Conservation (phyloP, 2,329 filamentous ascomycete species). For the Alternaria panax region DNA sequence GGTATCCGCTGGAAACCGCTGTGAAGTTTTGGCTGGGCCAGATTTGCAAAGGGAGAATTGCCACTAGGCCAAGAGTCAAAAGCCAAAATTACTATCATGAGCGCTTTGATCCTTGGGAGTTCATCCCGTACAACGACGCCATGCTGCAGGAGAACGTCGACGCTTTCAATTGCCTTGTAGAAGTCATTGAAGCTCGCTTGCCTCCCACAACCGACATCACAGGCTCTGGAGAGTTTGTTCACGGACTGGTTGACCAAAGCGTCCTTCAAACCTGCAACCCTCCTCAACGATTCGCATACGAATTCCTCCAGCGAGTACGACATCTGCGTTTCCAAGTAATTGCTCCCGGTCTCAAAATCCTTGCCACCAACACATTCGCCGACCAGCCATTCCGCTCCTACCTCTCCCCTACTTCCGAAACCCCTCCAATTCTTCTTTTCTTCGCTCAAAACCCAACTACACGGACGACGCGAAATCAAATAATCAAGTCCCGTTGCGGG, state of each 20-base stretch:
- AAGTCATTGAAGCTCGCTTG: not conserved
- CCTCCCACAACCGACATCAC: not conserved
- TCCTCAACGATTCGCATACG: constrained; percentile 14
- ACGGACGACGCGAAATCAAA: not conserved
- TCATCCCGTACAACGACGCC: not conserved
- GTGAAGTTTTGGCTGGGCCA: not conserved
- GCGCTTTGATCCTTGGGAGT: not conserved
- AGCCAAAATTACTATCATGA: not conserved
- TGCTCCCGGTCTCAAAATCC: constrained; percentile 22
- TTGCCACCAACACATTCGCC: constrained; percentile 5
- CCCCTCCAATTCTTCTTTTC: constrained; percentile 14
- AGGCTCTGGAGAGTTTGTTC: too few relatives aligned
- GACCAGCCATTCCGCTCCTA: constrained; percentile 13
- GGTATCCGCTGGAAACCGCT: not conserved
- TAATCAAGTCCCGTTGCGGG: not conserved
- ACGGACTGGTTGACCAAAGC: not conserved
- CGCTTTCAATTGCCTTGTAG: not conserved
- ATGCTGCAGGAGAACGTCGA: not conserved
- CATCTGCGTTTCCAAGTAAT: constrained; percentile 24
- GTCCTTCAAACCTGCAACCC: constrained; percentile 7
- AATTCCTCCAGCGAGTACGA: constrained; percentile 16
- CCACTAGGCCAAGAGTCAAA: not conserved
- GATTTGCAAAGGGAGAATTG: not conserved
- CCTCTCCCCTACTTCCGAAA: not conserved
- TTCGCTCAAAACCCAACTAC: constrained; percentile 7